Evolutionary conservation across 139 green algal species (phyloP).

Genomic region (Micromonas pusilla): DNA sequence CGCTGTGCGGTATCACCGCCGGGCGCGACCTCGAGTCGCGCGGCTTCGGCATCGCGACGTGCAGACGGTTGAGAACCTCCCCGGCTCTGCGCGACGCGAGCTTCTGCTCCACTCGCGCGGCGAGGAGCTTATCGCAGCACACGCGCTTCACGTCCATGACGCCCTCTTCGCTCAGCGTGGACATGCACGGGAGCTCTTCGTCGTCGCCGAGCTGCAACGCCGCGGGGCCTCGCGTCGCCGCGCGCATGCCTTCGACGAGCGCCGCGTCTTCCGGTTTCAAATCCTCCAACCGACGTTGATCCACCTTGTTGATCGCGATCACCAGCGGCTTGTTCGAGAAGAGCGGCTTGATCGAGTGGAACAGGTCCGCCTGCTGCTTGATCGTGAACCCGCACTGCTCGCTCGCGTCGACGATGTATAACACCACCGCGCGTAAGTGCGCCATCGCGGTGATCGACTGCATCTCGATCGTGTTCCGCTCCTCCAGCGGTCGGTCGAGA

Average conservation of each 20-base stretch:
- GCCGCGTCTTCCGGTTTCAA: conserved; percentile 50
- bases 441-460: conserved; percentile 87
- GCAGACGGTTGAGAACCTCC: conserved; percentile 85
- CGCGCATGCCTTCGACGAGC: conserved; percentile 73
- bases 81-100: conserved; percentile 72
- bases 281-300: conserved; percentile 44
- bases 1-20: conserved; percentile 16
- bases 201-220: conserved; percentile 23
- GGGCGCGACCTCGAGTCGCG: not conserved
- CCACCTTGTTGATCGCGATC: conserved; percentile 92
- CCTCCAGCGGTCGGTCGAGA: conserved; percentile 93
- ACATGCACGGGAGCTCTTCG: conserved; percentile 40
- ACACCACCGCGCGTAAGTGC: conserved; percentile 88
- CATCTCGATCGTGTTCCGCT: conserved; percentile 98
- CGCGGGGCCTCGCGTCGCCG: conserved; percentile 1
- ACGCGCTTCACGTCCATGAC: conserved; percentile 77
- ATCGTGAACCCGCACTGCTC: conserved; percentile 94
- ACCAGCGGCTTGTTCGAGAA: conserved; percentile 98
- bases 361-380: conserved; percentile 86
- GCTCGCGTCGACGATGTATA: conserved; percentile 94
- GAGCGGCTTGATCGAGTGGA: conserved; percentile 95
- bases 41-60: conserved; percentile 74
- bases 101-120: conserved; percentile 85
- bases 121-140: conserved; percentile 89
- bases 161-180: conserved; percentile 85